phyloP scores from a whole-genome alignment of 225 moss, liverwort and hornwort species.

The Straminergon stramineum region DNA sequence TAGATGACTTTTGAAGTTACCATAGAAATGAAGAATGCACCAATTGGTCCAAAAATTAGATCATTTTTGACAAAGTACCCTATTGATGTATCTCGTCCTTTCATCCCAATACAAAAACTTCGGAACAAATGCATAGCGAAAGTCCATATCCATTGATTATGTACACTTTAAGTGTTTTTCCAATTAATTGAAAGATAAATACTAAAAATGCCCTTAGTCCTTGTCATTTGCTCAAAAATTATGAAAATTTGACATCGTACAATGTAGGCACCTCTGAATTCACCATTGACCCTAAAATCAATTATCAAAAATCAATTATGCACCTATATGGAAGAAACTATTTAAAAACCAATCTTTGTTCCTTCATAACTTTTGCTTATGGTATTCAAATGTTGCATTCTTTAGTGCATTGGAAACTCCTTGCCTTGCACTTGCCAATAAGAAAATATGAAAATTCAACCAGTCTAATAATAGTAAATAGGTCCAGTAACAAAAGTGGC shows the following conservation, averaged over 20 bases:
- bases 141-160: neutral
- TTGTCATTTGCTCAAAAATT: neutral
- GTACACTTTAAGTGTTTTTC: neutral
- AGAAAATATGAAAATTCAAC: no score
- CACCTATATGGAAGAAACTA: no score
- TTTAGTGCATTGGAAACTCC: no score
- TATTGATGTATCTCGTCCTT: neutral
- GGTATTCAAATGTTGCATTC: no score
- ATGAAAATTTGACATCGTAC: neutral
- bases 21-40: neutral
- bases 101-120: neutral
- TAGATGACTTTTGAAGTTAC: neutral
- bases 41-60: neutral
- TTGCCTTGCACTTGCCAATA: no score
- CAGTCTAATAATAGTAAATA: no score
- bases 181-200: neutral
- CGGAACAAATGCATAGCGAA: accelerated
- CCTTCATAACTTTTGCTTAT: no score
- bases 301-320: no score
- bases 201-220: neutral
- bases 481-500: no score
- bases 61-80: neutral
- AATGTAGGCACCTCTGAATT: no score
- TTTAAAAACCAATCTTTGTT: no score
- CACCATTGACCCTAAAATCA: no score